These are phyloP conservation scores for Fusarium sp. DNA, from an alignment of 2,329 filamentous ascomycete species.

Conservation along the genomic window DNA sequence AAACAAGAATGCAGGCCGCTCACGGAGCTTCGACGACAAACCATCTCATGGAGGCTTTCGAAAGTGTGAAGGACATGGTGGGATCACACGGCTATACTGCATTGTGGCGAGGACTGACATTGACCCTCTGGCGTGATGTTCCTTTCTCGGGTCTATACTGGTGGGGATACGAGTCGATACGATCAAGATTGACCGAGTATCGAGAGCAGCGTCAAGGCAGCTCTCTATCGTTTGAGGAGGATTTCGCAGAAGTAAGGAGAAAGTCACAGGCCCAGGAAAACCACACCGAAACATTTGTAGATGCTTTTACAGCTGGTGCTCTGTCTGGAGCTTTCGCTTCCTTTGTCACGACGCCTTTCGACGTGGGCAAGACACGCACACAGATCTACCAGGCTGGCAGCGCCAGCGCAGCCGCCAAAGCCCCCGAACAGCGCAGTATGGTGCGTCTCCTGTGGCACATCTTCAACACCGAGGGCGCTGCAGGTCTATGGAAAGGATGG, in stretches of 20 bases:
- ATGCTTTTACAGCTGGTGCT: conserved; percentile 91
- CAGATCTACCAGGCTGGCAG: conserved; percentile 79
- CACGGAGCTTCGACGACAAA: conserved; percentile 68
- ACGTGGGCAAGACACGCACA: conserved; percentile 95
- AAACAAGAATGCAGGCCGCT: conserved; percentile 90
- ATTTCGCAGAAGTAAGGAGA: conserved; percentile 60
- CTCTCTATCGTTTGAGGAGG: conserved; percentile 51
- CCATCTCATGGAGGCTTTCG: conserved; percentile 83
- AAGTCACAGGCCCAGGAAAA: conserved; percentile 76
- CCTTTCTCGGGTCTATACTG: conserved; percentile 98
- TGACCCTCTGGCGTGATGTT: conserved; percentile 97
- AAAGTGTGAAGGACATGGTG: conserved; percentile 84
- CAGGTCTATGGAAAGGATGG: conserved; percentile 92
- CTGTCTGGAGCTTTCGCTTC: conserved; percentile 86
- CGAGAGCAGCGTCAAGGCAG: conserved; percentile 67
- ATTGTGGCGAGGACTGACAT: conserved; percentile 88
- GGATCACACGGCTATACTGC: conserved; percentile 80
- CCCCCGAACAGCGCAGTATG: conserved; percentile 84
- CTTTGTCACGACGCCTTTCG: conserved; percentile 92
- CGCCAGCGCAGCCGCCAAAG: conserved; percentile 53
- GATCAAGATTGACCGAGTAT: conserved; percentile 76
- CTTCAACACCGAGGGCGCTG: conserved; percentile 83
- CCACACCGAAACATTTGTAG: conserved; percentile 81
- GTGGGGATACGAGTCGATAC: conserved; percentile 94
- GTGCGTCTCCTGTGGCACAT: conserved; percentile 90